These are phyloP conservation scores for Xylariales sp. DNA, from an alignment of 2,329 filamentous ascomycete species.

Conservation along the genomic window DNA sequence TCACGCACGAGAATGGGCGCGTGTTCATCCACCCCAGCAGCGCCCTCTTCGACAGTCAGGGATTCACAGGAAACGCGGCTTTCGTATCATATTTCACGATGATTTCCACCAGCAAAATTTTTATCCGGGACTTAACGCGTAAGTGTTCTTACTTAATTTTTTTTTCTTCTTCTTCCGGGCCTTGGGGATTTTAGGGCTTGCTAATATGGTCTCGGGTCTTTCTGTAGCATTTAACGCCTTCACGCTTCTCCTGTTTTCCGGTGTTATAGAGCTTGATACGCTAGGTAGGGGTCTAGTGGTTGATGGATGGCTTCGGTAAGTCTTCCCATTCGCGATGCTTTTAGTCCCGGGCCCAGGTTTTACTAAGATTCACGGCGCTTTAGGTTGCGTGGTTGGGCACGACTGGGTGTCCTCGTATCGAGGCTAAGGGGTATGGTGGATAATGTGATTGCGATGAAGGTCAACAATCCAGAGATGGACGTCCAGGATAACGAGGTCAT, in stretches of 20 bases:
- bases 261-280: constrained; percentile 86
- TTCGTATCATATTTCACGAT: constrained; percentile 93
- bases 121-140: constrained; percentile 91
- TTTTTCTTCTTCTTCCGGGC: background rate
- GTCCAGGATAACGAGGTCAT: constrained; percentile 75
- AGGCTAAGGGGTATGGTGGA: constrained; percentile 88
- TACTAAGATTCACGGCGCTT: background rate
- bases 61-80: constrained; percentile 77
- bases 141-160: constrained; percentile 53
- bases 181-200: constrained; percentile 1
- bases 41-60: constrained; percentile 84
- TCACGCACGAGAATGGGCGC: constrained; percentile 83
- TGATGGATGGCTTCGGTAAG: constrained; percentile 82
- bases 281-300: constrained; percentile 87
- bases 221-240: constrained; percentile 86
- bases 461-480: constrained; percentile 77
- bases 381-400: constrained; percentile 85
- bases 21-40: constrained; percentile 95
- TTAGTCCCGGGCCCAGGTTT: background rate
- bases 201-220: constrained; percentile 21
- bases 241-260: constrained; percentile 87
- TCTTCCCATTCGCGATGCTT: constrained; percentile 3
- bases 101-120: constrained; percentile 92
- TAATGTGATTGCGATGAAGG: constrained; percentile 80
- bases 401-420: constrained; percentile 90